Evolutionary conservation across 2,329 filamentous ascomycete genomes (phyloP), one percentile per base, ranked within the genome.

Genomic region (Clathrospora elynae): DNA sequence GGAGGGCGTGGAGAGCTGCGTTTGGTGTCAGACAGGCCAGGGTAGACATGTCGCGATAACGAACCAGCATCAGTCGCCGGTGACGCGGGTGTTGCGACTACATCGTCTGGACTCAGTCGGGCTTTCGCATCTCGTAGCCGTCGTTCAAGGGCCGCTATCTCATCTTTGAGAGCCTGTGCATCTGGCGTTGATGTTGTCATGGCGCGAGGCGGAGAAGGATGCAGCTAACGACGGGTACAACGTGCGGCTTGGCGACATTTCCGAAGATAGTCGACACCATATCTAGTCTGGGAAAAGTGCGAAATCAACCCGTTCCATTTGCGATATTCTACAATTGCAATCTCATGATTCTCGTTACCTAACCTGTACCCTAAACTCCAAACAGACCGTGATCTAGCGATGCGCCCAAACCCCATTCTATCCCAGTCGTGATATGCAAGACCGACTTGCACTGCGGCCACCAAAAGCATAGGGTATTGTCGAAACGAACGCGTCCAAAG

Each of bases 1-100:
- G 81, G 24, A 90, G 80, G 53, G 86, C 85, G 70, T 92, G 88
- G 18, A 67, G 62, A n/a, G 60, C 63, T 61, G 48, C 10, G 30
- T 35, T 11, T 11, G 20, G 6, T 46, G 44, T 40, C 17, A 42
- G 33, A 20, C 13, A 13, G 24, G 10, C 30, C 22, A 14, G 22
- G 29, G 11, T 19, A 22, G 18, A 25, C 44, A 19, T 31, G 40
- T 16, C 5, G 40, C 19, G 42, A 47, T 31, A 18, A 45, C 42
- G 50, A 18, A 57, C 54, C 57, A 34, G 58, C 40, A 46, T 59
- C 42, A 11, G 46, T 48, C 19, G 51, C 24, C 8, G 37, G 36
- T 7, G 56, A 31, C 14, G 60, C 12, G n/a, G 38, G 20, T 22
- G 51, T 41, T 31, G 37, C 17, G 13, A 29, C 29, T 11, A 28